Base-by-base conservation (phyloP, 805 yeast genomes). In the Maudiozyma saulgeensis region DNA sequence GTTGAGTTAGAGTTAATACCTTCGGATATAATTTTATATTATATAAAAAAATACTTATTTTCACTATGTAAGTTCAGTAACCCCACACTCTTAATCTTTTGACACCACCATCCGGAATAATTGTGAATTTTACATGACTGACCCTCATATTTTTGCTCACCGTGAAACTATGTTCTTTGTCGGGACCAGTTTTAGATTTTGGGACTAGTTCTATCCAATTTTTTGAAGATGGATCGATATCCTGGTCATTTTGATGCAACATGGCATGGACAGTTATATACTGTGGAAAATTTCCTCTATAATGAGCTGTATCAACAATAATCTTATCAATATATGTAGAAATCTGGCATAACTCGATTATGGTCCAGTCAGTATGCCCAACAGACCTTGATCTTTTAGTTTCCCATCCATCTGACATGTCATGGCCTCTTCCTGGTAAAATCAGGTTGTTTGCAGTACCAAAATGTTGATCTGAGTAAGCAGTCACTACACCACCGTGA, bases 391-490 rank as follows among this genome's bases (percentile, higher is more conserved):
- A 88, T 65, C 99, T 80, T 59, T 79, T 80, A 23, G 99, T 91
- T 66, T 91, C 99, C 99, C 99, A 91, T 13, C 99, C 99, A 63
- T 93, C 98, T 46, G 93, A 80, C 98, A 91, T 91, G 67, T 91
- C 96, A 59, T 76, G 79, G 47, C 99, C 99, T 52, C 97, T 80
- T 15, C 98, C 98, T 2, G 97, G 97, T 49, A 91, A 72, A 50
- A 91, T 70, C 53, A 91, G 72, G 70, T 91, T 91, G 66, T 87
- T 95, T 38, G 90, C 95, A 43, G 91, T 78, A 38, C 96, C 95
- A 62, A 91, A 91, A 69, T 90, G 98, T 71, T 91, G 96, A 70
- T 93, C 96, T 1, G 95, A 84, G 58, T 78, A 80, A 12, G 80
- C 73, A 40, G 87, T 80, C 25, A 91, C 91, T 35, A 88, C 90